Evolutionary conservation across 2,329 filamentous ascomycete species (phyloP).

Genomic region (Botryotinia calthae): DNA sequence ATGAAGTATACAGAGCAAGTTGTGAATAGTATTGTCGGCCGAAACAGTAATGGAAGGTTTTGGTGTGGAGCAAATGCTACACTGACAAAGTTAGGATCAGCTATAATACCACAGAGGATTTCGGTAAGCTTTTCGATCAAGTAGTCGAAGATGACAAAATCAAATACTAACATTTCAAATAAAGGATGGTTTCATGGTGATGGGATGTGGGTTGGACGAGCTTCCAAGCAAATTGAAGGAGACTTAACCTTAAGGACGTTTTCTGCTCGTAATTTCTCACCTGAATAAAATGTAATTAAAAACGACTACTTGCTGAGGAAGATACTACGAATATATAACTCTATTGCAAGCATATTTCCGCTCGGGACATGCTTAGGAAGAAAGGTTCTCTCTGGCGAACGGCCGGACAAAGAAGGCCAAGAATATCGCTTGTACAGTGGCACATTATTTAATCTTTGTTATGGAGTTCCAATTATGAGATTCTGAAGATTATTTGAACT

Average conservation of each 20-base stretch:
- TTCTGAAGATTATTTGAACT: too few species aligned
- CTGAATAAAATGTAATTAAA: not conserved
- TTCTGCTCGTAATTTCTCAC: not conserved
- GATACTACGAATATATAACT: not conserved
- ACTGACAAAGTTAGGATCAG: not conserved
- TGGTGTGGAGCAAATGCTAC: not conserved
- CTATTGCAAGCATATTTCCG: not conserved
- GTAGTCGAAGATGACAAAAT: not conserved
- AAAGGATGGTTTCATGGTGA: not conserved
- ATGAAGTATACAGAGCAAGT: slow-evolving; percentile 4
- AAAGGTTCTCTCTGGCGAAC: too few species aligned
- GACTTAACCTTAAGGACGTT: not conserved
- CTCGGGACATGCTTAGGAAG: too few species aligned
- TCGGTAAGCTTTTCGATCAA: not conserved
- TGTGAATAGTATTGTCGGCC: not conserved
- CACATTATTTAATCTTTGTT: not conserved
- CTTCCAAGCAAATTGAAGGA: not conserved
- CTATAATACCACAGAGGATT: not conserved
- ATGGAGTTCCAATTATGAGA: not conserved
- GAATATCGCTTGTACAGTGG: too few species aligned
- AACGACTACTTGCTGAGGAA: not conserved
- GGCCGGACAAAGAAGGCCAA: too few species aligned
- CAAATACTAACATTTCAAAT: not conserved
- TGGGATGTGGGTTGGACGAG: not conserved
- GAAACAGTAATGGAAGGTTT: not conserved